These are phyloP conservation scores for Eutypella sp. DNA, from an alignment of 2,329 filamentous ascomycete species.

Conservation along the genomic window DNA sequence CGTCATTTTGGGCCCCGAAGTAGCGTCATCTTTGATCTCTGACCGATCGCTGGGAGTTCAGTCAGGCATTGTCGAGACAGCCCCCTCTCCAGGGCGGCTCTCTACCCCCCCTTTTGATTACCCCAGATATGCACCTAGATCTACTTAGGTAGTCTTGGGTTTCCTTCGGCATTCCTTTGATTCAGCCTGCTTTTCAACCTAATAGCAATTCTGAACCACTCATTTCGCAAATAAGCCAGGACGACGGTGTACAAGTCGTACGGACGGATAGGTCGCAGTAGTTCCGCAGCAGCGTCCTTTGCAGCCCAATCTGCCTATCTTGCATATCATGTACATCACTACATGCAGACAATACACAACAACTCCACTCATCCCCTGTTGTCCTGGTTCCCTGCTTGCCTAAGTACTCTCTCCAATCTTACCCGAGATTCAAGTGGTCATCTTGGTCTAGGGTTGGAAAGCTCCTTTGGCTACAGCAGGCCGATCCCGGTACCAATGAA, in stretches of 20 bases:
- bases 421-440: background rate
- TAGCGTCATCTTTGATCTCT: background rate
- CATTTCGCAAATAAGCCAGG: constrained; percentile 17
- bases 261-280: constrained; percentile 8
- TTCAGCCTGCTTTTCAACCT: background rate
- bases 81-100: background rate
- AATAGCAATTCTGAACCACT: constrained; percentile 11
- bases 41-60: background rate
- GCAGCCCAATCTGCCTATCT: constrained; percentile 23
- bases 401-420: background rate
- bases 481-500: background rate
- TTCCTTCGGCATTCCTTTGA: no score
- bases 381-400: no score
- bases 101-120: background rate
- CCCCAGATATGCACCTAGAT: background rate
- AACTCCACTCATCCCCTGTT: no score
- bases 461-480: background rate
- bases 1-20: background rate
- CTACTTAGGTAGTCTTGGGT: background rate
- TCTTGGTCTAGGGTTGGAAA: background rate
- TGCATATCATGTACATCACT: constrained; percentile 10
- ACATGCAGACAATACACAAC: no score
- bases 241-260: constrained; percentile 19
- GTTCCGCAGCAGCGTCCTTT: constrained; percentile 20
- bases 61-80: background rate